Evolutionary conservation across 1,139 yeast species (phyloP).

Genomic region (Diutina mesorugosa): DNA sequence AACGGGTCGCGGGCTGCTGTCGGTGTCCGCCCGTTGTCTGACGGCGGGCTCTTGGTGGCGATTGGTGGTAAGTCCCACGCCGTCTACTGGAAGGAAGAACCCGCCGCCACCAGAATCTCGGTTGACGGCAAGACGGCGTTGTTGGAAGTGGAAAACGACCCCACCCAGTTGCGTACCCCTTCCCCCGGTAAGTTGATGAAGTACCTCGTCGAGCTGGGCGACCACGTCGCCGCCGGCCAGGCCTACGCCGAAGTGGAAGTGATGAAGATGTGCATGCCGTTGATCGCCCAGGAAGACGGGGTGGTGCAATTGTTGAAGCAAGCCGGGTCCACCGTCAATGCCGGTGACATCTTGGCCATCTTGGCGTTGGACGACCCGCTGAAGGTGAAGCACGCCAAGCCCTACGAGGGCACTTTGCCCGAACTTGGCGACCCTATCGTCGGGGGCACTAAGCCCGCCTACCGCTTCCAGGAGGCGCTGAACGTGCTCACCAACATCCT

Average conservation of each 20-base stretch:
- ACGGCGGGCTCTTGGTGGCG: constrained; percentile 85
- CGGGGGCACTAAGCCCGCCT: constrained; percentile 74
- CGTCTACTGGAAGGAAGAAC: constrained; percentile 96
- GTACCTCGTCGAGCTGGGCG: constrained; percentile 90
- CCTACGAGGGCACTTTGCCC: constrained; percentile 90
- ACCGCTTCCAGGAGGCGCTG: constrained; percentile 49
- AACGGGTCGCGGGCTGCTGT: constrained; percentile 88
- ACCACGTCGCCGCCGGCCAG: constrained; percentile 83
- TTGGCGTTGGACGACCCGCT: constrained; percentile 92
- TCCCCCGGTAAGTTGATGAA: constrained; percentile 97
- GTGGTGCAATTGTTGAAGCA: constrained; percentile 84
- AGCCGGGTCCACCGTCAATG: constrained; percentile 94
- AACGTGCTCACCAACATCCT: constrained; percentile 64
- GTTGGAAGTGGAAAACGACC: constrained; percentile 90
- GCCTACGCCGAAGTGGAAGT: constrained; percentile 97
- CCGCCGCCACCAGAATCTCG: constrained; percentile 88
- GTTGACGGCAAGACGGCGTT: constrained; percentile 92
- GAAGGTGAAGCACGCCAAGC: constrained; percentile 91
- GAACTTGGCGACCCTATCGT: constrained; percentile 73
- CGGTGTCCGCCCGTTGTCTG: constrained; percentile 77
- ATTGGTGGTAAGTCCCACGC: constrained; percentile 90
- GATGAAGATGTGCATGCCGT: constrained; percentile 96
- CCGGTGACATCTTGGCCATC: constrained; percentile 95
- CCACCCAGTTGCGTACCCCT: constrained; percentile 96
- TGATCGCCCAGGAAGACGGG: constrained; percentile 89